Base-by-base conservation (phyloP, 108 stramenopile genomes). In the Conticribra weissflogii region DNA sequence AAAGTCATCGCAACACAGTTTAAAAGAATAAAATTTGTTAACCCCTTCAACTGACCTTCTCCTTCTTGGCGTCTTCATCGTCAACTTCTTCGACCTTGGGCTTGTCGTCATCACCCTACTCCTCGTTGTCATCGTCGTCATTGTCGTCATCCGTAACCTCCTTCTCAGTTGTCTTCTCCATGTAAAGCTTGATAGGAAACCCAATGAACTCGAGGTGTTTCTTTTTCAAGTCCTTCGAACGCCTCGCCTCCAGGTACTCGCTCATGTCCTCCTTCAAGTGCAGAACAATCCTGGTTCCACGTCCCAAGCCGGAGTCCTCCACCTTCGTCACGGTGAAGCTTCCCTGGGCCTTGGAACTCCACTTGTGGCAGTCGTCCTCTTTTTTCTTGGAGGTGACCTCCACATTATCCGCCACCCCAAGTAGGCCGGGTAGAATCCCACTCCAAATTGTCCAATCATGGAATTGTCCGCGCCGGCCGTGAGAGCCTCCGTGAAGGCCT, bases 401-500 rank as follows among this genome's bases (percentile, higher is more conserved):
- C 32, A 99, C 99, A 79, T 89, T 91, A 71, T 99, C 99, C 25
- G 99, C 99, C 29, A 99, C 99, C n/a, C n/a, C 54, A 99, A 85
- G 86, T 98, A 99, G 31, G 99, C 98, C 8, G 98, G 98, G 92
- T 99, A 99, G 90, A 99, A 99, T 72, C 99, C 99, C 36, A 99
- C 99, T 68, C 99, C 99, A 86, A 99, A 99, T 82, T 99, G 99
- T 46, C 99, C 99, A 85, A 99, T 99, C 98, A 99, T 99, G 80
- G 92, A 94, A 76, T 99, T 99, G 62, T 99, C 99, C 17, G 99
- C 99, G 29, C 99, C 99, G 63, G 98, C 98, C 44, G 90, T 81
- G 34, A 99, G 88, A 23, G 98, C 99, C 91, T 99, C 99, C 99
- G 99, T 99, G 84, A 99, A 99, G 23, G 96, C 95, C 93, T 98